A percentile compares a stretch with the other conserved stretches of the same genome.
These are phyloP conservation scores for Durotheca rogersii DNA, from an alignment of 495 filamentous ascomycete genomes.

Conservation along the genomic window DNA sequence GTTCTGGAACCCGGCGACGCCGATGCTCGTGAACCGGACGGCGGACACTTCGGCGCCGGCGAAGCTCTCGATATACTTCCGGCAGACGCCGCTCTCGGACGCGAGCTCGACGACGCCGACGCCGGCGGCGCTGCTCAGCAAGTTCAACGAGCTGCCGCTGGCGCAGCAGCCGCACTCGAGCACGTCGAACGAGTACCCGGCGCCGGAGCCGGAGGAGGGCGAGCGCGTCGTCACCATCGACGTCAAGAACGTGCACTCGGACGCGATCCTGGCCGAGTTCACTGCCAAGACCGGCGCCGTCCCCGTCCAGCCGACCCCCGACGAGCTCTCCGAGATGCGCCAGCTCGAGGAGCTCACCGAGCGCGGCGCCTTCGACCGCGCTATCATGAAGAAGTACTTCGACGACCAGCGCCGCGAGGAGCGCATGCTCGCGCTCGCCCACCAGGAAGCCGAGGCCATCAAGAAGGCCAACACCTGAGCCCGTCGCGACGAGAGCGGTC, in stretches of 20 bases:
- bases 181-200: slow-evolving; percentile 36
- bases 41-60: slow-evolving; percentile 58
- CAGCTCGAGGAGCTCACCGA: slow-evolving; percentile 59
- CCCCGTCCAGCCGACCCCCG: slow-evolving; percentile 56
- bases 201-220: slow-evolving; percentile 43
- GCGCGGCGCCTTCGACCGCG: slow-evolving; percentile 55
- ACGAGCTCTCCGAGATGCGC: slow-evolving; percentile 60
- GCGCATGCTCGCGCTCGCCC: slow-evolving; percentile 37
- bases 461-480: slow-evolving; percentile 34
- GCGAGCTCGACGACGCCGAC: slow-evolving; percentile 24
- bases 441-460: slow-evolving; percentile 35
- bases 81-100: slow-evolving; percentile 31
- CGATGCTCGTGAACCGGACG: slow-evolving; percentile 76
- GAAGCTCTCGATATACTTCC: slow-evolving; percentile 73
- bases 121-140: slow-evolving; percentile 23
- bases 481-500: too few relatives aligned
- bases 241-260: slow-evolving; percentile 61
- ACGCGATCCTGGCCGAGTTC: slow-evolving; percentile 68
- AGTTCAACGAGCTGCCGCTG: slow-evolving; percentile 27
- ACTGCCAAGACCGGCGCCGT: slow-evolving; percentile 67
- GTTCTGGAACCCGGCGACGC: slow-evolving; percentile 85
- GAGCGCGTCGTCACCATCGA: slow-evolving; percentile 56
- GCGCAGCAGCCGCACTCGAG: slow-evolving; percentile 41
- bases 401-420: slow-evolving; percentile 66
- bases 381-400: slow-evolving; percentile 59